Base-by-base conservation (phyloP, 768 basidiomycete species). In the Russula olivacea region DNA sequence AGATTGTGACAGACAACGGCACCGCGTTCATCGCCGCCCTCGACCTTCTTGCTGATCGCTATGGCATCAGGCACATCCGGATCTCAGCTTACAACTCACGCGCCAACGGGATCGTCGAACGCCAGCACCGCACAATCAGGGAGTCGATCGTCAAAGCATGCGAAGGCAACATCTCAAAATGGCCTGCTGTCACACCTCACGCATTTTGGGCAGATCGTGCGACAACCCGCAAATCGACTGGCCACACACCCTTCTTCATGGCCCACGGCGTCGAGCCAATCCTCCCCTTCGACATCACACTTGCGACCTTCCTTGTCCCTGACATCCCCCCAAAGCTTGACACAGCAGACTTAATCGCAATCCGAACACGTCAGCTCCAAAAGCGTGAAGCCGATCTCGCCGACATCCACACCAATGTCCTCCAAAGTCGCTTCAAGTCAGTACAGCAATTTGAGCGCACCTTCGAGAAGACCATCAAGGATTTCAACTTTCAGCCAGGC, bases 61-160 rank as follows among this genome's bases (percentile, higher is more conserved):
- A 36, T 3, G 19, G 45, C 32, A 47, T 43, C 6, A 2, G 14
- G 2, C 28, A 57, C 43, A 45, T 57, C 10, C 8, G 23, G 2
- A 57, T 47, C 17, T 57, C 55, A 4, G 54, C 36, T 0, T 55
- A 55, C 23, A 41, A 55, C 23, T 55, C 54, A 17, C 23, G 38
- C 12, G 12, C 38, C 2, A 55, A 55, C 11, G 54, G 54, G 5
- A 36, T 55, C 5, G 54, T 32, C 40, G 40, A 41, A 38, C 2
- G 21, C 1, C 36, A 38, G 12, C 52, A 38, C 21, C n/a, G 52
- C 11, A 36, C 52, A 1, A 54, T 54, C 4, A 41, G 74, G 10
- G 74, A 77, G 61, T 72, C 71, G 0, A 40, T 36, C 3, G 41
- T 61, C 45, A 47, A 40, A 47, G 72, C 74, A 0, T 67, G 69